These are phyloP conservation scores for Xylariomycetidae sp. DNA, from an alignment of 2,329 filamentous ascomycete genomes.

Conservation along the genomic window DNA sequence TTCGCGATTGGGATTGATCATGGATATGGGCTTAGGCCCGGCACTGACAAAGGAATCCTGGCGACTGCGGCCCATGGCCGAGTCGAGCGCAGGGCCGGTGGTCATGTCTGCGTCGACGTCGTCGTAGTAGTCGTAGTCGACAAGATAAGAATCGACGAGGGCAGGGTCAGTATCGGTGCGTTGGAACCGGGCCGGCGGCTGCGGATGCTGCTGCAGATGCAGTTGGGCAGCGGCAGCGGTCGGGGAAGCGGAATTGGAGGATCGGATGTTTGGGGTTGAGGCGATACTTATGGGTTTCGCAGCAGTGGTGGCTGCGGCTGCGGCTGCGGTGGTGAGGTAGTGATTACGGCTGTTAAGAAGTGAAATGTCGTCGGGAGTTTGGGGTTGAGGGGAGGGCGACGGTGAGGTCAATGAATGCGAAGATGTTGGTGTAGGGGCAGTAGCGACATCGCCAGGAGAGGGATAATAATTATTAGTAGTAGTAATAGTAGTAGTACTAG, in stretches of 20 bases:
- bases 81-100: conserved; percentile 54
- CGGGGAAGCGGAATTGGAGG: conserved; percentile 17
- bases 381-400: conserved; percentile 38
- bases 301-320: conserved; percentile 25
- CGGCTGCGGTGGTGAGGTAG: conserved; percentile 20
- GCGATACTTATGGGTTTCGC: conserved; percentile 33
- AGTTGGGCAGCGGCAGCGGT: too few species aligned
- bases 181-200: too few species aligned
- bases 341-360: conserved; percentile 22
- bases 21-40: conserved; percentile 62
- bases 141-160: too few species aligned
- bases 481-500: conserved; percentile 15
- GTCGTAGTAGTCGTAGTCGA: conserved; percentile 1
- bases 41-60: conserved; percentile 64
- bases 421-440: conserved; percentile 32
- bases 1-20: conserved; percentile 60
- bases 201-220: too few species aligned
- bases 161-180: too few species aligned
- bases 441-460: conserved; percentile 15
- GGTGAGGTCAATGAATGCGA: conserved; percentile 33
- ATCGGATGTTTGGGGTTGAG: conserved; percentile 17
- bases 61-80: conserved; percentile 52
- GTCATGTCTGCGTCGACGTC: conserved; percentile 47
- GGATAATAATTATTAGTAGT: conserved; percentile 10
- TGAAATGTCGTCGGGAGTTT: conserved; percentile 36